phyloP scores from a whole-genome alignment of 345 rosid genomes.

The Citrus reticulata region DNA sequence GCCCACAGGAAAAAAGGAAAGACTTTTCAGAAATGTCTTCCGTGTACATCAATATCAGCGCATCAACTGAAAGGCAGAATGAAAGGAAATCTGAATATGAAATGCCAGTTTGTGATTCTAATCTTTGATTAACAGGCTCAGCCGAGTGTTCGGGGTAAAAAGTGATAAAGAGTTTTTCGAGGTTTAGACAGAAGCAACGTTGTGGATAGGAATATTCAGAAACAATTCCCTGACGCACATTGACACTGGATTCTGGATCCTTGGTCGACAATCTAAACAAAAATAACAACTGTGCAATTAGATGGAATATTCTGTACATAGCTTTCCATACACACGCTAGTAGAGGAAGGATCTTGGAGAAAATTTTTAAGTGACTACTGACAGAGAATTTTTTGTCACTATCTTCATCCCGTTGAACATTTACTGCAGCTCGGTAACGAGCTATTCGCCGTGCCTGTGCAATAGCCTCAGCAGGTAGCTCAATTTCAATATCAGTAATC shows the following conservation, averaged over 20 bases:
- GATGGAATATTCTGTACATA: slow-evolving; percentile 31
- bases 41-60: slow-evolving; percentile 39
- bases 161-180: slow-evolving; percentile 50
- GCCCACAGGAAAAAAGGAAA: slow-evolving; percentile 54
- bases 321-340: slow-evolving; percentile 38
- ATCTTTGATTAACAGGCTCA: slow-evolving; percentile 30
- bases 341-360: slow-evolving; percentile 29
- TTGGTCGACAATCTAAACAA: slow-evolving; percentile 20
- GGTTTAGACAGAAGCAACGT: slow-evolving; percentile 37
- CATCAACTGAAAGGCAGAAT: slow-evolving; percentile 55
- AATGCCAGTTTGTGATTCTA: slow-evolving; percentile 34
- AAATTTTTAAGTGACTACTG: slow-evolving; percentile 17
- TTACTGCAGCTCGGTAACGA: slow-evolving; percentile 46
- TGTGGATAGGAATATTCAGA: slow-evolving; percentile 30
- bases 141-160: slow-evolving; percentile 31
- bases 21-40: slow-evolving; percentile 46
- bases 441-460: slow-evolving; percentile 82
- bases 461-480: slow-evolving; percentile 75
- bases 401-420: slow-evolving; percentile 31
- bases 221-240: slow-evolving; percentile 26
- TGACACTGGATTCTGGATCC: slow-evolving; percentile 31
- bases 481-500: slow-evolving; percentile 56
- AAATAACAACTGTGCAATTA: slow-evolving; percentile 24
- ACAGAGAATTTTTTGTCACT: slow-evolving; percentile 22
- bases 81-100: slow-evolving; percentile 37